Base-by-base conservation (phyloP, 2,329 filamentous ascomycete genomes). In the Xylaria sp. region DNA sequence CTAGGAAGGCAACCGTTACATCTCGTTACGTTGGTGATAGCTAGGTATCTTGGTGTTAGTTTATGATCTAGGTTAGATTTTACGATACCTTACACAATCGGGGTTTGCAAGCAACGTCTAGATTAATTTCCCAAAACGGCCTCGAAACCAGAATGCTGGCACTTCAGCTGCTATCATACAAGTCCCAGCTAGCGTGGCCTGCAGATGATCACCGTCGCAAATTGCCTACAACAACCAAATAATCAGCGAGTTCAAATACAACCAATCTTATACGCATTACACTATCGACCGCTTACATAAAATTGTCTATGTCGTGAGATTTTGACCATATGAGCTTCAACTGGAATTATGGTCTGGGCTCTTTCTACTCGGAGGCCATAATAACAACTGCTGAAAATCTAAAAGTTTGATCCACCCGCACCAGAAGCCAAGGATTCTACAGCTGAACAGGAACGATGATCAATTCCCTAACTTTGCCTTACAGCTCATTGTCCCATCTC, bases 381-480 rank as follows among this genome's bases (percentile, higher is more conserved):
- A 60, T n/a, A 21, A 21, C 47, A n/a, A 24, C 42, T n/a, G 8
- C 14, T 5, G 9, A 14, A 53, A 54, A 30, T 8, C 47, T 45
- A 45, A 17, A 34, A 53, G 21, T 17, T 21, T 45, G 21, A 24
- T 45, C 54, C 39, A 42, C 53, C 11, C 11, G 36, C 39, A 12
- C 56, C 2, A 36, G 36, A 32, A 62, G 36, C 53, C 19, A 58
- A 58, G 47, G 45, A 27, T 56, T 50, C 39, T 51, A 24, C 51
- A 61, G 61, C 65, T 61, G 56, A 47, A n/a, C 54, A n/a, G 12
- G 36, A n/a, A 64, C 45, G 65, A 64, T 60, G 62, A 59, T 60
- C 62, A 65, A 47, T 53, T 65, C 12, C 56, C 39, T 21, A 21
- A 58, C 42, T n/a, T 39, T 19, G 4, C 32, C 24, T 11, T 45